These are phyloP conservation scores for Bothriochloa decipiens DNA, from an alignment of 176 grass and related monocot species.

Conservation along the genomic window DNA sequence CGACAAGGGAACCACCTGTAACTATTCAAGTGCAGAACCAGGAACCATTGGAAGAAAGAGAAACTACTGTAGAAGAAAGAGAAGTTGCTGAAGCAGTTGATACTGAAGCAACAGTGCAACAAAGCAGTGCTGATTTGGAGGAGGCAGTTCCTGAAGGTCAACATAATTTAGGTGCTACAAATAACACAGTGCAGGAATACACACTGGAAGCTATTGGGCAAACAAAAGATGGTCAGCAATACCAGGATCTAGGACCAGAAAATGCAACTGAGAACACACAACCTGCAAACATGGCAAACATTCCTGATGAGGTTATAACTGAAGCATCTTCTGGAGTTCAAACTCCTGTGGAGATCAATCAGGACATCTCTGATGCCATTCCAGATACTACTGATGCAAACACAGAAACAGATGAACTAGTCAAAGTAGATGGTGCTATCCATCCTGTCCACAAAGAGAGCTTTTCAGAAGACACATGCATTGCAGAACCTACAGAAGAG, in stretches of 20 bases:
- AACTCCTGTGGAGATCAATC: constrained; percentile 21
- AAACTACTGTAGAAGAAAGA: constrained; percentile 13
- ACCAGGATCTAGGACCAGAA: constrained; percentile 38
- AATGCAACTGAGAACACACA: constrained; percentile 36
- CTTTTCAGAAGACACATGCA: constrained; percentile 16
- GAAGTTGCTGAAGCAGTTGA: background rate
- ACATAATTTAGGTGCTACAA: background rate
- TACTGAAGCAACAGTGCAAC: constrained; percentile 29
- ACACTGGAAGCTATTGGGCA: constrained; percentile 24
- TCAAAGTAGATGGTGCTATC: background rate
- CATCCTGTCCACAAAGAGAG: constrained; percentile 23
- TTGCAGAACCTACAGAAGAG: constrained; percentile 23
- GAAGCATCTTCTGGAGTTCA: constrained; percentile 28
- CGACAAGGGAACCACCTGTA: background rate
- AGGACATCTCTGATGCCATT: constrained; percentile 17
- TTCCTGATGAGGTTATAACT: constrained; percentile 30
- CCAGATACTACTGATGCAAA: constrained; percentile 31
- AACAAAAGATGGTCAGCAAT: constrained; percentile 11
- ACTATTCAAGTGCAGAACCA: constrained; percentile 34
- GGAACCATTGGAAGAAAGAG: constrained; percentile 32
- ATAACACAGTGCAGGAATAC: constrained; percentile 23
- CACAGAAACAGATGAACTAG: constrained; percentile 33
- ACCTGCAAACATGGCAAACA: constrained; percentile 1
- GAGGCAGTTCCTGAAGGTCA: constrained; percentile 22
- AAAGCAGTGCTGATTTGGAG: constrained; percentile 33